A percentile compares a stretch with the other conserved stretches of the same genome.
These are phyloP conservation scores for Moesziomyces parantarcticus DNA, from an alignment of 1,284 basidiomycete species.

Conservation along the genomic window DNA sequence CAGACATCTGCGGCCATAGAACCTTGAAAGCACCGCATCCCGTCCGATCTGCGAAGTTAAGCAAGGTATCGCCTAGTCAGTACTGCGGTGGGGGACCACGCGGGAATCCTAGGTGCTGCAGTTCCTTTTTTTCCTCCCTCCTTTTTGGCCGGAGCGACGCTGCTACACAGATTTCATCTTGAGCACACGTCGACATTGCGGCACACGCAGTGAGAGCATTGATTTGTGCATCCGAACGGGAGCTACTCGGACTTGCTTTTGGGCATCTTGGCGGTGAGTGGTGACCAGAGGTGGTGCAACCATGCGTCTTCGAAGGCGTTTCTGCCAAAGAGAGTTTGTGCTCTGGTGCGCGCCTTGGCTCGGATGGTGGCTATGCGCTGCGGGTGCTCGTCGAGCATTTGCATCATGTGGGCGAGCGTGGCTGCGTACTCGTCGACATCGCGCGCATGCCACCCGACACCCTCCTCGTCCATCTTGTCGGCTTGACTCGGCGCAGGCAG, in stretches of 20 bases:
- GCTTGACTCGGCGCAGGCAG: background rate
- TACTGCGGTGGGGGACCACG: conserved; percentile 85
- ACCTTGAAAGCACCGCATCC: conserved; percentile 83
- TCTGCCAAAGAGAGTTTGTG: conserved; percentile 36
- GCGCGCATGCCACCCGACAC: conserved; percentile 71
- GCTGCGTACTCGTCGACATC: conserved; percentile 78
- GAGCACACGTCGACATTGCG: too few species aligned
- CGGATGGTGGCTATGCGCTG: conserved; percentile 6
- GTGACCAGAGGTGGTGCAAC: conserved; percentile 32
- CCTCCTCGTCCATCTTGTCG: background rate
- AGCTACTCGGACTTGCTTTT: conserved; percentile 9
- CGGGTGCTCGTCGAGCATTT: conserved; percentile 73
- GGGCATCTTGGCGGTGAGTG: conserved; percentile 8
- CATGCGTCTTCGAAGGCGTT: conserved; percentile 39
- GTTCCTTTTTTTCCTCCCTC: conserved; percentile 73
- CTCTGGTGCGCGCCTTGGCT: conserved; percentile 71
- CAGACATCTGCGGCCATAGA: conserved; percentile 78
- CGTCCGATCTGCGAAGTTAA: conserved; percentile 84
- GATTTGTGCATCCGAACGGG: background rate
- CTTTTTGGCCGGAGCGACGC: too few species aligned
- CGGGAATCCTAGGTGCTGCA: conserved; percentile 83
- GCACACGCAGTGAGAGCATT: too few species aligned
- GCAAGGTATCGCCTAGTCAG: conserved; percentile 81
- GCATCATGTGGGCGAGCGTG: conserved; percentile 76
- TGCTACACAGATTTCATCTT: too few species aligned